Evolutionary conservation across 1,284 basidiomycete species (phyloP).

Genomic region (Puccinia horiana): DNA sequence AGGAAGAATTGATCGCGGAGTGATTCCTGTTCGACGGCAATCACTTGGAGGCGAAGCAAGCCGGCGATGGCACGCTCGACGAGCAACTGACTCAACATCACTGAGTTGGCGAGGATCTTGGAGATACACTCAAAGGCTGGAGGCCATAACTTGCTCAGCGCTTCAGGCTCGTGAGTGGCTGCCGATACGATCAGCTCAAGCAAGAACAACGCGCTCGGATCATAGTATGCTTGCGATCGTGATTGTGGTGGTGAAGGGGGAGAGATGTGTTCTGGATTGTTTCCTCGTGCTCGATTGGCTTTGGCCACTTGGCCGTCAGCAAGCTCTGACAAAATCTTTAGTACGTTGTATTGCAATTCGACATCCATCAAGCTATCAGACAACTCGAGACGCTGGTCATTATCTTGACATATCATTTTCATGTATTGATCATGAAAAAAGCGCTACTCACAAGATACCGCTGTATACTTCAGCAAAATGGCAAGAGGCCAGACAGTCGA

Average conservation of each 20-base stretch:
- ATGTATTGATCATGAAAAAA: background rate
- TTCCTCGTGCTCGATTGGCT: conserved; percentile 70
- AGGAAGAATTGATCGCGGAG: conserved; percentile 90
- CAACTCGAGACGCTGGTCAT: background rate
- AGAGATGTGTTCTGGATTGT: background rate
- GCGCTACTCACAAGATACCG: conserved; percentile 74
- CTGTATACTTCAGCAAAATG: conserved; percentile 89
- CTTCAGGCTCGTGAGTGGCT: conserved; percentile 64
- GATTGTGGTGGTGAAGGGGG: conserved; percentile 46
- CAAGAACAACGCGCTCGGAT: conserved; percentile 89
- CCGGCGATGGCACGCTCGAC: conserved; percentile 96
- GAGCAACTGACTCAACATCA: conserved; percentile 80
- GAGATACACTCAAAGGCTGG: conserved; percentile 88
- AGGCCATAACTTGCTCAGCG: conserved; percentile 66
- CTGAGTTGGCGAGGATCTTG: conserved; percentile 72
- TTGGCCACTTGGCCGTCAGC: conserved; percentile 23
- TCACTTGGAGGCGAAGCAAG: conserved; percentile 74
- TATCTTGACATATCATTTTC: background rate
- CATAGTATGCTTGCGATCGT: conserved; percentile 72
- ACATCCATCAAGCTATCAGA: conserved; percentile 45
- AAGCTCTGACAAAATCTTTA: conserved; percentile 25
- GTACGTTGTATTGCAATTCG: conserved; percentile 38
- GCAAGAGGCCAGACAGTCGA: conserved; percentile 93
- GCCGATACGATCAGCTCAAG: conserved; percentile 91
- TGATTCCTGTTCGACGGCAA: conserved; percentile 74